These are phyloP conservation scores for Xylaria venustula DNA, from an alignment of 495 filamentous ascomycete species.

Conservation along the genomic window DNA sequence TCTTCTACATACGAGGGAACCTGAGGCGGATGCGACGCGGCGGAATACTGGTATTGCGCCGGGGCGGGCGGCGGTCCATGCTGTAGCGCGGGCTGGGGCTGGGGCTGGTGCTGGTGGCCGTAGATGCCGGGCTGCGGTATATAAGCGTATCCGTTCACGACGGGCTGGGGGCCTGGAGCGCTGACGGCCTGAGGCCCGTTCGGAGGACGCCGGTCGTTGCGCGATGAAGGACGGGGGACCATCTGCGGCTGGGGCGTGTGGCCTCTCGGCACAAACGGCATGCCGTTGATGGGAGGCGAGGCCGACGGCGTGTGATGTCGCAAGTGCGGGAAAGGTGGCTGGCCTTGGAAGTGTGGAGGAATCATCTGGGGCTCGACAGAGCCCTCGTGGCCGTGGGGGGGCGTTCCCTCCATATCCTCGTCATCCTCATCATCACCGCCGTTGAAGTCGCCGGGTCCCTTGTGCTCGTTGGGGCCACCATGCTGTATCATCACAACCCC, in stretches of 20 bases:
- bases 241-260: constrained; percentile 76
- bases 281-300: constrained; percentile 88
- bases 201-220: constrained; percentile 74
- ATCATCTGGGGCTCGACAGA: constrained; percentile 57
- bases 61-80: constrained; percentile 54
- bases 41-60: constrained; percentile 47
- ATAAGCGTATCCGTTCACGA: constrained; percentile 77
- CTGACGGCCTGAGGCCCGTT: constrained; percentile 62
- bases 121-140: constrained; percentile 85
- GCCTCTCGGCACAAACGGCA: constrained; percentile 65
- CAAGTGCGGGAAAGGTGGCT: constrained; percentile 73
- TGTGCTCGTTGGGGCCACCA: constrained; percentile 90
- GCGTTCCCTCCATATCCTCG: constrained; percentile 79
- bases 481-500: constrained; percentile 55
- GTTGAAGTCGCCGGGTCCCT: constrained; percentile 89
- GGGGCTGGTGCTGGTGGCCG: constrained; percentile 63
- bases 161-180: constrained; percentile 41
- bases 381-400: constrained; percentile 54
- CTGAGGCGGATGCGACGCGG: constrained; percentile 37
- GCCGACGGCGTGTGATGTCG: constrained; percentile 79
- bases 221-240: constrained; percentile 73
- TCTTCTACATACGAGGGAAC: constrained; percentile 68
- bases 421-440: constrained; percentile 83
- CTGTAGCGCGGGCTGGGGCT: constrained; percentile 45
- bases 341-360: constrained; percentile 73